Percentiles rank a stretch among this genome's conserved stretches.
Conservation (phyloP, 352 stramenopile genomes). For the Bremia lactucae region DNA sequence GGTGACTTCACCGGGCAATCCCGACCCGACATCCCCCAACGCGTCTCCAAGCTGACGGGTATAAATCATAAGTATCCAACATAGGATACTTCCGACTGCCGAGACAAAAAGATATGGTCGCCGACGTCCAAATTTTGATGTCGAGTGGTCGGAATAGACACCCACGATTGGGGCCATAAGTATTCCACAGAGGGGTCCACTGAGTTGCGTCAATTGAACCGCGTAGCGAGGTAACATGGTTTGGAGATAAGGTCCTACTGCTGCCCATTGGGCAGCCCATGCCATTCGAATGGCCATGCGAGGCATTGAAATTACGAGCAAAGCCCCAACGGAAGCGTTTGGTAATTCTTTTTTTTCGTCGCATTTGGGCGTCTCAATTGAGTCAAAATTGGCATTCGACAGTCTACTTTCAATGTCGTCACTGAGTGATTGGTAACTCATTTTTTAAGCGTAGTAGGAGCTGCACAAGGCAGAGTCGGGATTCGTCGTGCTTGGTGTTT, state of each 20-base stretch:
- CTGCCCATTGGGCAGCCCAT: slow-evolving; percentile 48
- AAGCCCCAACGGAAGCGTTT: slow-evolving; percentile 18
- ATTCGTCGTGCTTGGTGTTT: too few relatives aligned
- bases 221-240: slow-evolving; percentile 34
- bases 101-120: slow-evolving; percentile 30
- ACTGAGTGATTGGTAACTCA: too few relatives aligned
- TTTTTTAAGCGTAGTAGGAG: too few relatives aligned
- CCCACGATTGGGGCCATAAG: slow-evolving; percentile 38
- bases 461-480: too few relatives aligned
- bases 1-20: slow-evolving; percentile 16
- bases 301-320: slow-evolving; percentile 42
- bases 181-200: slow-evolving; percentile 35
- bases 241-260: slow-evolving; percentile 41
- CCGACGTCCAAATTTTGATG: slow-evolving; percentile 26
- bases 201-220: slow-evolving; percentile 45
- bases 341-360: too few relatives aligned
- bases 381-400: too few relatives aligned
- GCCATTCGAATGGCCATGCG: slow-evolving; percentile 52
- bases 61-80: slow-evolving; percentile 46
- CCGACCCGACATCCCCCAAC: slow-evolving; percentile 26
- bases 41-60: slow-evolving; percentile 35
- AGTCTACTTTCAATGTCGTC: too few relatives aligned
- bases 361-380: slow-evolving; percentile 12
- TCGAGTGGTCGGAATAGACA: slow-evolving; percentile 29
- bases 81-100: slow-evolving; percentile 25